Evolutionary conservation across 495 filamentous ascomycete species (phyloP), one percentile per base, ranked within the genome.

Genomic region (Penicillium bovifimosum): DNA sequence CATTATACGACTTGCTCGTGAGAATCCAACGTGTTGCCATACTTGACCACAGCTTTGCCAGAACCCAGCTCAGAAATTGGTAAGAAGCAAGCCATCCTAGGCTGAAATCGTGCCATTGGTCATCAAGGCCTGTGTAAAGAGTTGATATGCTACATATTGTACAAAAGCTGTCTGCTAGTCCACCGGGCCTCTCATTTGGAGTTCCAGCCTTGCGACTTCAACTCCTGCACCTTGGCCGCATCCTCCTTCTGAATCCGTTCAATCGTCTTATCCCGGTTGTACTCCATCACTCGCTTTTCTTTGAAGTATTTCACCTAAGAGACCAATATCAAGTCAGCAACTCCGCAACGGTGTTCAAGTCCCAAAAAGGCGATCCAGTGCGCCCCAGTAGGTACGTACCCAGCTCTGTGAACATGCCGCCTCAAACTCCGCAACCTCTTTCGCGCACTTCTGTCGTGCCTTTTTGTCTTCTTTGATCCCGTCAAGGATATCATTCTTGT

Each of bases 281-380:
- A 79, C 50, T 97, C 91, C 76, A 93, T 91, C 34, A 97, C 90
- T 53, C 93, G 78, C 70, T 89, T 84, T 66, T 96, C 87, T 71
- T 97, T 96, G 77, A 98, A 98, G 71, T 98, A 96, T 70, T 87
- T 88, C 51, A 97, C 90, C 92, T 96, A 60, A 26, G 10, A 45
- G 20, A 34, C 16, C 17, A 41, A 26, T 9, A n/a, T 26, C 9
- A 1, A 24, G 46, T 68, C 40, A 68, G 65, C 41, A 43, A 14
- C 5, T 34, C 14, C 14, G 14, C 33, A 24, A 26, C 45, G 20
- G 20, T 2, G 20, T 24, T 4, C 20, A 24, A 4, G 20, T 11
- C 14, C 39, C 39, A 66, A 13, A 40, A 47, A 32, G 45, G 26
- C 26, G 18, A 27, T 43, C 50, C 2, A 4, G 4, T 2, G 20